These are phyloP conservation scores for Arthrobotrys iridis DNA, from an alignment of 2,329 filamentous ascomycete genomes.

Conservation along the genomic window DNA sequence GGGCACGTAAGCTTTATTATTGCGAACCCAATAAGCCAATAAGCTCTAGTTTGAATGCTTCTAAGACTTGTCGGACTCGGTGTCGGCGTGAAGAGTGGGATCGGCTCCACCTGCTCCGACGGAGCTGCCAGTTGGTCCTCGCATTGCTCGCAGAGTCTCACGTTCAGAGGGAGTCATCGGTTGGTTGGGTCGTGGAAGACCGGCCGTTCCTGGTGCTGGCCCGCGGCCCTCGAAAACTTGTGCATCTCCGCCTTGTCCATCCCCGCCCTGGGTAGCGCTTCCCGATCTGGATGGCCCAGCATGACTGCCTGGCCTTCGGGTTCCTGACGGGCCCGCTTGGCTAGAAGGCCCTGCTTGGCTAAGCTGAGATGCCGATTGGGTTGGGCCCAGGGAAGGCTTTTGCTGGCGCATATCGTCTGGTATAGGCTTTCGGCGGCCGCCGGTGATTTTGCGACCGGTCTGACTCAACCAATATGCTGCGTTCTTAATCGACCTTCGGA, in stretches of 20 bases:
- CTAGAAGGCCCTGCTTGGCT: neutral
- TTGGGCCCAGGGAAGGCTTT: neutral
- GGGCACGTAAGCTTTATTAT: neutral
- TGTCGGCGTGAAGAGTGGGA: slow-evolving; percentile 33
- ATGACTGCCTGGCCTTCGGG: neutral
- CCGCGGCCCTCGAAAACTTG: neutral
- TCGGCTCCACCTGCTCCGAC: slow-evolving; percentile 50
- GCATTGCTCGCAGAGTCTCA: neutral
- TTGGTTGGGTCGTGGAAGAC: slow-evolving; percentile 6
- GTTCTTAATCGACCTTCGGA: slow-evolving; percentile 19
- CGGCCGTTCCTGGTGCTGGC: neutral
- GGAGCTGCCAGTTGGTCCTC: slow-evolving; percentile 35
- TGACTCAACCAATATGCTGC: slow-evolving; percentile 24
- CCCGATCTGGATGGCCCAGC: neutral
- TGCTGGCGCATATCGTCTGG: neutral
- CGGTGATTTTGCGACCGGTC: slow-evolving; percentile 21
- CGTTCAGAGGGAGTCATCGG: neutral
- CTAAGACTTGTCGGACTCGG: slow-evolving; percentile 45
- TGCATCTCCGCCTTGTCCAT: neutral
- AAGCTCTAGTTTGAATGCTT: too few species aligned
- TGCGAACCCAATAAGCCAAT: neutral
- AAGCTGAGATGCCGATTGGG: neutral
- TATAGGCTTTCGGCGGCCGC: slow-evolving; percentile 5
- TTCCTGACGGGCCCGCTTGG: neutral
- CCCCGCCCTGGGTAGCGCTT: neutral